Conservation (phyloP, 139 green algal species). For the Closterium sp. region DNA sequence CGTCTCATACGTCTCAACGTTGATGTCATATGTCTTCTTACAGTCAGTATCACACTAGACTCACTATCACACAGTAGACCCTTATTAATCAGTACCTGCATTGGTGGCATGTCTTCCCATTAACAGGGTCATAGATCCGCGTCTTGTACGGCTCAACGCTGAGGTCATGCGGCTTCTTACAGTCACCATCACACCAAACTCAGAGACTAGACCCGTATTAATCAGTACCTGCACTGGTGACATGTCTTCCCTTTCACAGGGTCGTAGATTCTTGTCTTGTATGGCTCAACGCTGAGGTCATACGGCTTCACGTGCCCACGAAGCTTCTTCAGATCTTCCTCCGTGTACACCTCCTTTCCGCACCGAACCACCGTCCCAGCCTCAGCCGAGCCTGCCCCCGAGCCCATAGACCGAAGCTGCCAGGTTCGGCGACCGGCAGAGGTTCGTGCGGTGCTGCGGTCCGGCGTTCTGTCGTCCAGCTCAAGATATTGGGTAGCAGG, state of each 20-base stretch:
- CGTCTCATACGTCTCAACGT: too few relatives aligned
- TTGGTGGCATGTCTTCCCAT: not conserved
- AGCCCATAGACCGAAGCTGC: not conserved
- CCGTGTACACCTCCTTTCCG: not conserved
- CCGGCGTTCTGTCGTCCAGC: too few relatives aligned
- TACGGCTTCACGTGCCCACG: not conserved
- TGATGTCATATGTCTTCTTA: too few relatives aligned
- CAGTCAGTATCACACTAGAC: too few relatives aligned
- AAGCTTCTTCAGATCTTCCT: not conserved
- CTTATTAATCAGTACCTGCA: too few relatives aligned
- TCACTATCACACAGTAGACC: too few relatives aligned
- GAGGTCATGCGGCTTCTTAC: not conserved
- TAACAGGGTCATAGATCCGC: not conserved
- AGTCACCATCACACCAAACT: too few relatives aligned
- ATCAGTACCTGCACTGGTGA: too few relatives aligned
- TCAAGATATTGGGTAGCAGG: too few relatives aligned
- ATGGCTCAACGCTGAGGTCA: not conserved
- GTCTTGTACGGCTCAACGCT: not conserved
- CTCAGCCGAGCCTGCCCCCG: not conserved
- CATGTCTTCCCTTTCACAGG: not conserved
- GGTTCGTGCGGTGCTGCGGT: not conserved
- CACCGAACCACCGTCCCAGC: not conserved
- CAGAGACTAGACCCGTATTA: too few relatives aligned
- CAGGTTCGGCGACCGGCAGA: not conserved
- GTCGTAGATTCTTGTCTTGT: not conserved